phyloP scores from a whole-genome alignment of 2,329 filamentous ascomycete species.

The Fusarium redolens region DNA sequence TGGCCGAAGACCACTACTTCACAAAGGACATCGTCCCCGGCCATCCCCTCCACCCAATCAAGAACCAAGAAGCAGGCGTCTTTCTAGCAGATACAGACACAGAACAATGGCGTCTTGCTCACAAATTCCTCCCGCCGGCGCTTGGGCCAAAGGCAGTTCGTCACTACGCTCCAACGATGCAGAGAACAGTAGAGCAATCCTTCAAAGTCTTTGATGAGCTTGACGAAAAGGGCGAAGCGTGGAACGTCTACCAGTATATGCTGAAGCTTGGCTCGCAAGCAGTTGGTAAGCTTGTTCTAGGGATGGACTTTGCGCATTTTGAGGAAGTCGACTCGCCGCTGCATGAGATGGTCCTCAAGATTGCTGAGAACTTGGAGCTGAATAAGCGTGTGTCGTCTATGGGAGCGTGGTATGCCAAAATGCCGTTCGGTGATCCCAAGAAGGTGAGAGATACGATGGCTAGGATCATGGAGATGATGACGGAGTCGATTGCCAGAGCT shows the following conservation, averaged over 20 bases:
- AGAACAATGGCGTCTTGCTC: constrained; percentile 60
- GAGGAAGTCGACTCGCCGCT: constrained; percentile 56
- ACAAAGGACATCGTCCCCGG: constrained; percentile 63
- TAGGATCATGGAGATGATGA: constrained; percentile 52
- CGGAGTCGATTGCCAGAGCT: constrained; percentile 51
- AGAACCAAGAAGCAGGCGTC: constrained; percentile 54
- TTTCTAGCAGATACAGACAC: constrained; percentile 64
- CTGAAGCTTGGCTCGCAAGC: constrained; percentile 60
- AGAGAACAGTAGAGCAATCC: constrained; percentile 61
- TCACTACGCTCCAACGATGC: constrained; percentile 71
- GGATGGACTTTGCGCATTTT: constrained; percentile 60
- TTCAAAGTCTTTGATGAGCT: constrained; percentile 64
- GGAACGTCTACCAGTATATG: constrained; percentile 63
- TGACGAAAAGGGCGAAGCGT: constrained; percentile 58
- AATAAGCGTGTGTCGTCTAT: constrained; percentile 68
- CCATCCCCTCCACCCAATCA: constrained; percentile 59
- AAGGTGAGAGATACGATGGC: constrained; percentile 51
- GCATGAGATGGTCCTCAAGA: constrained; percentile 62
- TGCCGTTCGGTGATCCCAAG: constrained; percentile 69
- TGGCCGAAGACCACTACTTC: constrained; percentile 63
- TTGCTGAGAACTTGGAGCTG: constrained; percentile 62
- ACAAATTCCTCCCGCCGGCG: constrained; percentile 71
- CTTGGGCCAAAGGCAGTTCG: constrained; percentile 69
- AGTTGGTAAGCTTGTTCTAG: constrained; percentile 57
- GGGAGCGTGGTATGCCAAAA: constrained; percentile 64